Conservation (phyloP, 805 yeast genomes). For the Saccharomycopsis sp. region DNA sequence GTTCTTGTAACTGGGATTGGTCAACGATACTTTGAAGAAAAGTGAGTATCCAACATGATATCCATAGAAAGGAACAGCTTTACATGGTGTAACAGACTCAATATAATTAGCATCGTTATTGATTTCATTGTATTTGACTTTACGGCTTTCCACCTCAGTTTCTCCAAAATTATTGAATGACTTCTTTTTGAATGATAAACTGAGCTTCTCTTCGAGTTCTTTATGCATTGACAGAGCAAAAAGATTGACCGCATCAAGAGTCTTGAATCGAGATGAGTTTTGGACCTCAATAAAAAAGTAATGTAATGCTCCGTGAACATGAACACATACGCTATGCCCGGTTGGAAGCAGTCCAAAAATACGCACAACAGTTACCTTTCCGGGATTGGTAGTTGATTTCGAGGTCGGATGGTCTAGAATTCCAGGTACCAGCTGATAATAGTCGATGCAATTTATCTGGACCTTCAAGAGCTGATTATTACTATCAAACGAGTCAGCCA, state of each 20-base stretch:
- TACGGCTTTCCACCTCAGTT: conserved; percentile 17
- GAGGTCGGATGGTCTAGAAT: conserved; percentile 31
- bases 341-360: conserved; percentile 65
- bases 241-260: conserved; percentile 25
- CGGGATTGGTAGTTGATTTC: conserved; percentile 19
- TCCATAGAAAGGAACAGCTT: conserved; percentile 81
- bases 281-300: conserved; percentile 65
- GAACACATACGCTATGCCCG: conserved; percentile 56
- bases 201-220: conserved; percentile 40
- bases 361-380: conserved; percentile 41
- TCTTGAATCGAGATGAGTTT: conserved; percentile 23
- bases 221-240: conserved; percentile 36
- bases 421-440: conserved; percentile 46
- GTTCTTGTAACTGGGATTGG: conserved; percentile 53
- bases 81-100: conserved; percentile 57
- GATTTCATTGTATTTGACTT: conserved; percentile 12
- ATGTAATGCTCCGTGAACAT: conserved; percentile 81
- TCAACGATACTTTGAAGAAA: conserved; percentile 61
- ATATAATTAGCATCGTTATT: conserved; percentile 31
- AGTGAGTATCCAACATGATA: conserved; percentile 58
- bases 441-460: conserved; percentile 59
- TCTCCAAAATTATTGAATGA: conserved; percentile 7
- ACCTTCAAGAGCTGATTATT: conserved; percentile 28
- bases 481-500: conserved; percentile 2
- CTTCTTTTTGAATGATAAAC: conserved; percentile 33